A percentile compares a stretch with the other conserved stretches of the same genome.
phyloP scores from a whole-genome alignment of 176 grass and related monocot species.

The Oryza glaberrima region DNA sequence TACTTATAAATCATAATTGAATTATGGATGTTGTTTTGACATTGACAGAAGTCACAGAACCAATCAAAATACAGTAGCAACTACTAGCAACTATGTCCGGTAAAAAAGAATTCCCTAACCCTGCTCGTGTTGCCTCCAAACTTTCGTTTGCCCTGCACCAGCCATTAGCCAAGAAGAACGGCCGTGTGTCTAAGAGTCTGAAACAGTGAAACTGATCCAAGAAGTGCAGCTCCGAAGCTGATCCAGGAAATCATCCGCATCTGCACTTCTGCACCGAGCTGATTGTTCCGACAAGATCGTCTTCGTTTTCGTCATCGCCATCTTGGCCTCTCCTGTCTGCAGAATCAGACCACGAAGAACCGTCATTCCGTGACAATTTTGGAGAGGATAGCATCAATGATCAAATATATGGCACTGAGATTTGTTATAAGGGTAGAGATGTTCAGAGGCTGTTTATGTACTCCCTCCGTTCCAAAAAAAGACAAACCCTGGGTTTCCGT shows the following conservation, averaged over 20 bases:
- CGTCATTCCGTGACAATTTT: neutral
- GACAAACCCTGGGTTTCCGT: too few relatives aligned
- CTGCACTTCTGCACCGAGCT: neutral
- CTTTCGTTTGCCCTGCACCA: neutral
- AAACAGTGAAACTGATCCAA: conserved; percentile 7
- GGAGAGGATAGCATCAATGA: neutral
- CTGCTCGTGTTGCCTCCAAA: too few relatives aligned
- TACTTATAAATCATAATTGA: too few relatives aligned
- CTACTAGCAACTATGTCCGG: neutral
- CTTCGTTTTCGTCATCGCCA: conserved; percentile 31
- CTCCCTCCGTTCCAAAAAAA: too few relatives aligned
- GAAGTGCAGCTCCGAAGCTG: neutral
- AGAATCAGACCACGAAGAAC: neutral
- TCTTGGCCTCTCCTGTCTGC: conserved; percentile 47
- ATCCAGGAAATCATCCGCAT: neutral
- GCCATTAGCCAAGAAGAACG: neutral
- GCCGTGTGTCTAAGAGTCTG: neutral
- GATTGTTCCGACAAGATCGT: neutral
- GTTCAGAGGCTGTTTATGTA: neutral
- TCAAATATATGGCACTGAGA: neutral
- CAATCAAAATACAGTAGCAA: neutral
- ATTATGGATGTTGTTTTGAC: neutral
- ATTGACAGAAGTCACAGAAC: neutral
- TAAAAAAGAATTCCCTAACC: neutral
- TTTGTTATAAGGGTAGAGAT: neutral